phyloP scores from a whole-genome alignment of 331 rosid species.

The Cydonia oblonga region DNA sequence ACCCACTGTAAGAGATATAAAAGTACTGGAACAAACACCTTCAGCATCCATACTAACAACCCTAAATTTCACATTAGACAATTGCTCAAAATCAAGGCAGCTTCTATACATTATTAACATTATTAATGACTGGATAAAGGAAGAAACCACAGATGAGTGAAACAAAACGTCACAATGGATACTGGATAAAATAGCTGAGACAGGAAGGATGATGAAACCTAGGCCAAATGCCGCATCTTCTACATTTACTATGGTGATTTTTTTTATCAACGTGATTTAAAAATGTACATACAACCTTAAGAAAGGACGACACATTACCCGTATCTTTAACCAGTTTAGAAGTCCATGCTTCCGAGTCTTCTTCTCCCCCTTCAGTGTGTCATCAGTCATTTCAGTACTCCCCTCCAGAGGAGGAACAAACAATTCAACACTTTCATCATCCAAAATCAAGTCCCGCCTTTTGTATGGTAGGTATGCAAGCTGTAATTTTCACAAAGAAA shows the following conservation, averaged over 20 bases:
- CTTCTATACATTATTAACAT: neutral
- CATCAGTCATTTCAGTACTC: slow-evolving; percentile 46
- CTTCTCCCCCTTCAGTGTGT: slow-evolving; percentile 66
- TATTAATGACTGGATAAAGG: neutral
- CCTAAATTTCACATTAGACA: neutral
- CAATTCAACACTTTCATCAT: slow-evolving; percentile 73
- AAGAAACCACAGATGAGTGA: neutral
- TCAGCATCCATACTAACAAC: neutral
- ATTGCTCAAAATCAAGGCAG: neutral
- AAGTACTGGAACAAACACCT: neutral
- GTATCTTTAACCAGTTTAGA: slow-evolving; percentile 81
- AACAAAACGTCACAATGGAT: neutral
- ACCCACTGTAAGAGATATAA: neutral
- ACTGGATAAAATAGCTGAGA: neutral
- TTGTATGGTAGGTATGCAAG: slow-evolving; percentile 93
- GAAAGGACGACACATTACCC: slow-evolving; percentile 29
- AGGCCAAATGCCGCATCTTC: neutral
- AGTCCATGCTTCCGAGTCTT: slow-evolving; percentile 85
- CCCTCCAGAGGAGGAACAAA: slow-evolving; percentile 73
- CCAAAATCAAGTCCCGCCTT: slow-evolving; percentile 81
- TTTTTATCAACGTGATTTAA: neutral
- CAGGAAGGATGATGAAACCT: slow-evolving; percentile 5
- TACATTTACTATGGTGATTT: neutral
- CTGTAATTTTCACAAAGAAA: slow-evolving; percentile 27
- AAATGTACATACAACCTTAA: neutral